Conservation (phyloP, 2,329 filamentous ascomycete genomes). For the Diaporthe helianthi region DNA sequence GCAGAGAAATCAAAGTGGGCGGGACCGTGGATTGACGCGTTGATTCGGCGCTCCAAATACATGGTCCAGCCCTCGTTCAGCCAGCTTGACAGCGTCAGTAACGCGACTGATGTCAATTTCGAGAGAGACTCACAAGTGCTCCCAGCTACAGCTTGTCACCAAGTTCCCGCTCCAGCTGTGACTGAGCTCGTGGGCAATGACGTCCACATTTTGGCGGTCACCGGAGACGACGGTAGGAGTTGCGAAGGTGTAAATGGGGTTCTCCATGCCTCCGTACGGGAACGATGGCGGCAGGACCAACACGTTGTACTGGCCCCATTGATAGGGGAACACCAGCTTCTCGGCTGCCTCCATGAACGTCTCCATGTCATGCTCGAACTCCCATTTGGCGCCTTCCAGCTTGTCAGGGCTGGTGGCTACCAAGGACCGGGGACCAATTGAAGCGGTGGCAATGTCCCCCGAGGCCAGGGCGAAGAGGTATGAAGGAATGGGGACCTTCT, state of each 20-base stretch:
- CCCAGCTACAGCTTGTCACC: slow-evolving; percentile 80
- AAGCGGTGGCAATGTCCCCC: slow-evolving; percentile 84
- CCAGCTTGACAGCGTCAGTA: slow-evolving; percentile 55
- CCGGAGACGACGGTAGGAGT: slow-evolving; percentile 73
- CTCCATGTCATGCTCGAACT: slow-evolving; percentile 89
- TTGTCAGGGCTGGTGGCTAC: slow-evolving; percentile 91
- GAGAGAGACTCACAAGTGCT: slow-evolving; percentile 68
- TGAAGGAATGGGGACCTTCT: slow-evolving; percentile 89
- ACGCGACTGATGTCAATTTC: neutral
- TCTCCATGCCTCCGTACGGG: slow-evolving; percentile 89
- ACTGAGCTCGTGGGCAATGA: slow-evolving; percentile 85
- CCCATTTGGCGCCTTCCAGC: slow-evolving; percentile 83
- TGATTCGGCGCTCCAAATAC: slow-evolving; percentile 88
- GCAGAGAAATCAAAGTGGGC: slow-evolving; percentile 90
- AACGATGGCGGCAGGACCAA: slow-evolving; percentile 89
- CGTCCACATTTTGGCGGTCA: slow-evolving; percentile 89
- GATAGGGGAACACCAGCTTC: slow-evolving; percentile 81
- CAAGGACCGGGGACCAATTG: slow-evolving; percentile 82
- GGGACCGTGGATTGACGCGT: slow-evolving; percentile 79
- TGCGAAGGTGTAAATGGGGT: slow-evolving; percentile 93
- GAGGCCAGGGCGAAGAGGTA: slow-evolving; percentile 94
- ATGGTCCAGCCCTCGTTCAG: slow-evolving; percentile 88
- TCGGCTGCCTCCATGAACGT: slow-evolving; percentile 90
- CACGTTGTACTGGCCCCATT: slow-evolving; percentile 95
- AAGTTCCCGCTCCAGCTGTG: slow-evolving; percentile 90